These are phyloP conservation scores for Pleodorina starrii DNA, from an alignment of 139 green algal species.

Conservation along the genomic window DNA sequence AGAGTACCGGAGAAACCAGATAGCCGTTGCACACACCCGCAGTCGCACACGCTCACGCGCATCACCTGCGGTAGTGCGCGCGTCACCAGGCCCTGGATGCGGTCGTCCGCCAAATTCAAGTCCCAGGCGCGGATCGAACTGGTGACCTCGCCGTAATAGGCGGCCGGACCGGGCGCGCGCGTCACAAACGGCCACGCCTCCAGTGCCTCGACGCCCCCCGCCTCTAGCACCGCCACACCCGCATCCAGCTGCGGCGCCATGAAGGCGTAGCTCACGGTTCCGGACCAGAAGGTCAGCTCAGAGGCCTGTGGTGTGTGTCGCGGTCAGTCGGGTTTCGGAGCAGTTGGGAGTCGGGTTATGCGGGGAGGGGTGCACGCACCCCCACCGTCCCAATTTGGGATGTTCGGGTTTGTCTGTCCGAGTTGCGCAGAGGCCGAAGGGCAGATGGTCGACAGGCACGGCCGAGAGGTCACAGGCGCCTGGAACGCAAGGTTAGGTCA, in stretches of 20 bases:
- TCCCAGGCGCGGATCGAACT: not conserved
- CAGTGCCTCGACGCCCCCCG: constrained; percentile 24
- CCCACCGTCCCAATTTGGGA: no score
- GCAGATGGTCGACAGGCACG: no score
- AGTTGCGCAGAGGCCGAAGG: no score
- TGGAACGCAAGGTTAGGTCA: no score
- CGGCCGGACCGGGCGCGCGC: not conserved
- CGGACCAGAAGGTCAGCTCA: not conserved
- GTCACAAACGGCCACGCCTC: constrained; percentile 2
- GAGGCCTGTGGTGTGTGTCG: not conserved
- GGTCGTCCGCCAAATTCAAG: not conserved
- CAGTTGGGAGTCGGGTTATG: no score
- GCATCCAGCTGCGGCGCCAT: not conserved
- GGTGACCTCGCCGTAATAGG: not conserved
- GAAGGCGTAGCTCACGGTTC: not conserved
- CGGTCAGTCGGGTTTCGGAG: no score
- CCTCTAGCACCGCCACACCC: not conserved
- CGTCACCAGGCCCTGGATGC: not conserved
- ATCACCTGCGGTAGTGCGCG: not conserved
- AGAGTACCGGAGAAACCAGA: no score
- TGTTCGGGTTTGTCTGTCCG: no score
- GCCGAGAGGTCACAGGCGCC: no score
- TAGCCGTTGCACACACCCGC: no score
- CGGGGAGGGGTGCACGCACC: no score
- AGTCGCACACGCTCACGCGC: no score